A percentile compares a stretch with the other conserved stretches of the same genome.
Evolutionary conservation across 169 alveolate genomes (phyloP).

Genomic region (Ichthyophthirius multifiliis): DNA sequence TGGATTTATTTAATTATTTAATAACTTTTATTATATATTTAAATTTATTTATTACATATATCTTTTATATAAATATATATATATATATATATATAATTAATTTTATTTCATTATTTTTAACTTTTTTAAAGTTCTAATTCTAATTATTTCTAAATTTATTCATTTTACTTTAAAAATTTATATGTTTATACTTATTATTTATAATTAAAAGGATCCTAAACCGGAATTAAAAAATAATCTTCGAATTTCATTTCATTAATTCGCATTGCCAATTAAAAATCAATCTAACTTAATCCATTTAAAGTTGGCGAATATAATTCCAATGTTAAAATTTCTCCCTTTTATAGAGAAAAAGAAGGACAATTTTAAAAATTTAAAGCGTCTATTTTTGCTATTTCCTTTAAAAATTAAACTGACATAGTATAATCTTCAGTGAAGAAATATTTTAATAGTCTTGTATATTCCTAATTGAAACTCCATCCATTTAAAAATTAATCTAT

Average conservation of each 20-base stretch:
- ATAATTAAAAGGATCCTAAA: slow-evolving; percentile 18
- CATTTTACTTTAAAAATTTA: slow-evolving; percentile 18
- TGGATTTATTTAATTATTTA: no score
- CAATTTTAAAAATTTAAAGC: slow-evolving; percentile 19
- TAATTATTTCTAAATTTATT: slow-evolving; percentile 4
- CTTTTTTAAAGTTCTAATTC: neutral
- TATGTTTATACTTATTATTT: slow-evolving; percentile 13
- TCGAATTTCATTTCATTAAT: slow-evolving; percentile 19
- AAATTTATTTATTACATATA: no score
- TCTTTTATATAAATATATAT: no score
- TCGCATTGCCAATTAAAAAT: slow-evolving; percentile 34
- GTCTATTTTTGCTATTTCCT: slow-evolving; percentile 6
- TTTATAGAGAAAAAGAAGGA: neutral
- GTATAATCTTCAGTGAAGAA: slow-evolving; percentile 25
- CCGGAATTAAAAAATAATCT: slow-evolving; percentile 15
- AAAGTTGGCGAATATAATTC: slow-evolving; percentile 33
- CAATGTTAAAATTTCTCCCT: slow-evolving; percentile 24
- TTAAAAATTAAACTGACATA: slow-evolving; percentile 18
- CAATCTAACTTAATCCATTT: slow-evolving; percentile 27
- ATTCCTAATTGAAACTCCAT: neutral
- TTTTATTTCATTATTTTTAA: no score
- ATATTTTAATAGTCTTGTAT: slow-evolving; percentile 13
- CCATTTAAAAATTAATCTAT: slow-evolving; percentile 14
- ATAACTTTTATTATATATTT: no score
- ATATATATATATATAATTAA: no score